phyloP scores from a whole-genome alignment of 352 stramenopile species.

The Pythium brassicae region DNA sequence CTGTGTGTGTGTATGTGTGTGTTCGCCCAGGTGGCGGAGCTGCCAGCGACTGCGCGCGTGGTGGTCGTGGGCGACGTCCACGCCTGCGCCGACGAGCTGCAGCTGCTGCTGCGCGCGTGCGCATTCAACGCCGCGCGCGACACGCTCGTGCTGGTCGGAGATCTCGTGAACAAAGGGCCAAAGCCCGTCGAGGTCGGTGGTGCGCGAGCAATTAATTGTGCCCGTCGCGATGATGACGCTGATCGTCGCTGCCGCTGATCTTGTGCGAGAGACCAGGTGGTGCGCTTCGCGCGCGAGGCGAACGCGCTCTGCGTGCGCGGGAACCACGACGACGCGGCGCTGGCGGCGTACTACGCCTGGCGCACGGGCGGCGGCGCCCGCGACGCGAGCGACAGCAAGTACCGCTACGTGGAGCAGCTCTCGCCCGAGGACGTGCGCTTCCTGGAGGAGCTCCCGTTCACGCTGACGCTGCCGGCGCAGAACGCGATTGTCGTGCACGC shows the following conservation, averaged over 20 bases:
- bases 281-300: constrained; percentile 67
- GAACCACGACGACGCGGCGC: constrained; percentile 78
- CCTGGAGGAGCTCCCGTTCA: constrained; percentile 76
- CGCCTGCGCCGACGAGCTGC: constrained; percentile 86
- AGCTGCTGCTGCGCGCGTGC: constrained; percentile 42
- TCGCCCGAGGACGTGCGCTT: constrained; percentile 53
- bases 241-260: background rate
- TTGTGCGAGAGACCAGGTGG: constrained; percentile 26
- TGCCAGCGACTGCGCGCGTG: constrained; percentile 34
- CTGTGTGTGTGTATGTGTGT: background rate
- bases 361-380: constrained; percentile 13
- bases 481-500: constrained; percentile 68
- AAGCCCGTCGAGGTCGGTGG: constrained; percentile 49
- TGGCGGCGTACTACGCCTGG: constrained; percentile 57
- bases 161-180: constrained; percentile 92
- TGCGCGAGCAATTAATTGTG: too few relatives aligned
- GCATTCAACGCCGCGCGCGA: constrained; percentile 53
- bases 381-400: constrained; percentile 26
- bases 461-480: constrained; percentile 55
- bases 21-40: constrained; percentile 17
- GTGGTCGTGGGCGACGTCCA: constrained; percentile 91
- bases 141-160: constrained; percentile 84
- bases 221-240: background rate
- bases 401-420: constrained; percentile 67
- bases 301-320: constrained; percentile 59